These are phyloP conservation scores for Pythium utonaiense DNA, from an alignment of 352 stramenopile genomes.

Conservation along the genomic window DNA sequence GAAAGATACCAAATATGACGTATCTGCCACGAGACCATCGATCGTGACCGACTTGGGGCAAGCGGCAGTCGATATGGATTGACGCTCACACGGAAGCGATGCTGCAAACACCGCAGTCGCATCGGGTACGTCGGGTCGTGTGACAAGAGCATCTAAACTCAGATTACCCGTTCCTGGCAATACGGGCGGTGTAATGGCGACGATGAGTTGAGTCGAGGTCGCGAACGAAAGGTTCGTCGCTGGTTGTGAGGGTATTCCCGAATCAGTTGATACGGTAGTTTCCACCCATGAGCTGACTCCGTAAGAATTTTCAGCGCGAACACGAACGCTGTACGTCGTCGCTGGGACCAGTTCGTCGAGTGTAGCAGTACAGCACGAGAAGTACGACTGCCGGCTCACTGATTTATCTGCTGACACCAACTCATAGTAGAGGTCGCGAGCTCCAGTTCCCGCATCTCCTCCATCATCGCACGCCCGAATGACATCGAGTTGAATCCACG, in stretches of 20 bases:
- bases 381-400: not conserved
- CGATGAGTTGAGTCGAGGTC: slow-evolving; percentile 20
- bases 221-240: slow-evolving; percentile 24
- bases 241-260: slow-evolving; percentile 25
- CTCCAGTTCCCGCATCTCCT: slow-evolving; percentile 6
- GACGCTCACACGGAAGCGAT: not conserved
- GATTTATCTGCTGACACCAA: slow-evolving; percentile 10
- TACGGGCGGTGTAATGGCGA: slow-evolving; percentile 24
- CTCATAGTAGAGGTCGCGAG: slow-evolving; percentile 18
- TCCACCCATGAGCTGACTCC: slow-evolving; percentile 30
- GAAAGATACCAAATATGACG: slow-evolving; percentile 24
- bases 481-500: slow-evolving; percentile 19
- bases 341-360: slow-evolving; percentile 21
- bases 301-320: slow-evolving; percentile 17
- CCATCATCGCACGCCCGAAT: slow-evolving; percentile 33
- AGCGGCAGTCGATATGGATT: not conserved
- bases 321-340: slow-evolving; percentile 25
- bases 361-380: slow-evolving; percentile 18
- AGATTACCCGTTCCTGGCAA: slow-evolving; percentile 11
- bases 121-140: not conserved
- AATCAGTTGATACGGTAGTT: slow-evolving; percentile 27
- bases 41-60: slow-evolving; percentile 26
- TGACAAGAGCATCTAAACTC: slow-evolving; percentile 16
- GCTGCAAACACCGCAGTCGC: not conserved
- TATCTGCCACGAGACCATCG: slow-evolving; percentile 6